Percentiles rank a stretch among this genome's conserved stretches.
phyloP scores from a whole-genome alignment of 768 basidiomycete genomes.

The Boletus rubropictus region DNA sequence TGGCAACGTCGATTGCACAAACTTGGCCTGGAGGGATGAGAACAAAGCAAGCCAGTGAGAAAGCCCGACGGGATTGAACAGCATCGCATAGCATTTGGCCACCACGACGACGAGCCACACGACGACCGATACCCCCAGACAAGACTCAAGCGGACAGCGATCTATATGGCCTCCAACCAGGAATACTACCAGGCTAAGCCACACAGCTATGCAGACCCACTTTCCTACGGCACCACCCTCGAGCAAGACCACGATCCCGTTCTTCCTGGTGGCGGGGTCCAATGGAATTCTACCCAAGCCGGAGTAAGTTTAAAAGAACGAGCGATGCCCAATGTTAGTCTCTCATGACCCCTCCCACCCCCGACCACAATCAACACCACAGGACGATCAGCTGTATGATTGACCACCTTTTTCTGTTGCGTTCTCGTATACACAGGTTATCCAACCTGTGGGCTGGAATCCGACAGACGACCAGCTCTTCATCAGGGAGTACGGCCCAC shows the following conservation, averaged over 20 bases:
- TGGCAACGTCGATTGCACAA: too few species aligned
- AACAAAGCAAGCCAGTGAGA: not conserved
- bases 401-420: slow-evolving; percentile 20
- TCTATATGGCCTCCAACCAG: slow-evolving; percentile 22
- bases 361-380: slow-evolving; percentile 9
- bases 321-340: slow-evolving; percentile 30
- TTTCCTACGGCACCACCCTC: slow-evolving; percentile 1
- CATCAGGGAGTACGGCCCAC: slow-evolving; percentile 39
- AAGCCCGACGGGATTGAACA: not conserved
- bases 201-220: slow-evolving; percentile 13
- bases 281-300: slow-evolving; percentile 17
- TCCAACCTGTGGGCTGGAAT: slow-evolving; percentile 54
- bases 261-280: slow-evolving; percentile 20
- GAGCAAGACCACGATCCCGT: slow-evolving; percentile 31
- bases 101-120: slow-evolving; percentile 5
- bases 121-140: slow-evolving; percentile 12
- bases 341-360: slow-evolving; percentile 10
- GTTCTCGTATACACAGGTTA: slow-evolving; percentile 45
- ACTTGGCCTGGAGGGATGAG: not conserved
- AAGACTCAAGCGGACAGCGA: slow-evolving; percentile 3
- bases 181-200: slow-evolving; percentile 19
- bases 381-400: slow-evolving; percentile 22
- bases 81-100: slow-evolving; percentile 4
- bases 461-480: slow-evolving; percentile 77
- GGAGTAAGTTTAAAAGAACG: slow-evolving; percentile 28